A percentile compares a stretch with the other conserved stretches of the same genome.
Evolutionary conservation across 1,284 basidiomycete genomes (phyloP).

Genomic region (Cryptococcus amylolentus): DNA sequence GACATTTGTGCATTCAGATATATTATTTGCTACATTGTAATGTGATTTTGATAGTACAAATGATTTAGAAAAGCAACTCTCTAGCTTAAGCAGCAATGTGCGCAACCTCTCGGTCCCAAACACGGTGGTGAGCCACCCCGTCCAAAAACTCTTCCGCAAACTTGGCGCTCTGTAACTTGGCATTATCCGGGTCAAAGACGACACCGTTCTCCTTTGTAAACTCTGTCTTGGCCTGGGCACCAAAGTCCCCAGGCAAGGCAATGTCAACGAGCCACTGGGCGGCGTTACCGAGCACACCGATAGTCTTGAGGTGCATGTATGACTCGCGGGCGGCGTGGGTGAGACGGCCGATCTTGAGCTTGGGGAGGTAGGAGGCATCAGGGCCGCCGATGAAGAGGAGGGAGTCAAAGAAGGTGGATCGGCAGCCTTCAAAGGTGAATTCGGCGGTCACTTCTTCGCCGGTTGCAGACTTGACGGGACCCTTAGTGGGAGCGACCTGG

Average conservation of each 20-base stretch:
- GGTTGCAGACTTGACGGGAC: conserved; percentile 55
- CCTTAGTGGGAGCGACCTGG: conserved; percentile 61
- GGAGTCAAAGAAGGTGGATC: conserved; percentile 76
- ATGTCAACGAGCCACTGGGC: conserved; percentile 38
- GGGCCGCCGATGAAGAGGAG: conserved; percentile 66
- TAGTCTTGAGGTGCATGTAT: conserved; percentile 72
- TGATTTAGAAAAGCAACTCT: neutral
- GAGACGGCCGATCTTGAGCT: conserved; percentile 51
- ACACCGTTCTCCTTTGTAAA: conserved; percentile 40
- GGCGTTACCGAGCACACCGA: conserved; percentile 63
- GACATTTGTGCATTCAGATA: neutral
- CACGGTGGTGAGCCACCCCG: conserved; percentile 43
- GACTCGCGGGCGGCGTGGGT: conserved; percentile 68
- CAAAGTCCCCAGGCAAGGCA: conserved; percentile 42
- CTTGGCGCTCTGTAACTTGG: conserved; percentile 46
- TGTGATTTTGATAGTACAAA: neutral
- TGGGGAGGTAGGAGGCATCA: conserved; percentile 54
- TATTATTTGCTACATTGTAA: neutral
- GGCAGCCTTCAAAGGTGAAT: conserved; percentile 58
- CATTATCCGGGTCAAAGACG: conserved; percentile 41
- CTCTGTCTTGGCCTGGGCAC: conserved; percentile 22
- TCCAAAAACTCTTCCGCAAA: conserved; percentile 43
- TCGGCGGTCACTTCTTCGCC: conserved; percentile 30
- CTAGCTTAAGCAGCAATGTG: conserved; percentile 42
- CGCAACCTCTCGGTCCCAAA: conserved; percentile 46